Evolutionary conservation across 805 yeast genomes (phyloP), one percentile per base, ranked within the genome.

Genomic region (Debaryomyces castellii): DNA sequence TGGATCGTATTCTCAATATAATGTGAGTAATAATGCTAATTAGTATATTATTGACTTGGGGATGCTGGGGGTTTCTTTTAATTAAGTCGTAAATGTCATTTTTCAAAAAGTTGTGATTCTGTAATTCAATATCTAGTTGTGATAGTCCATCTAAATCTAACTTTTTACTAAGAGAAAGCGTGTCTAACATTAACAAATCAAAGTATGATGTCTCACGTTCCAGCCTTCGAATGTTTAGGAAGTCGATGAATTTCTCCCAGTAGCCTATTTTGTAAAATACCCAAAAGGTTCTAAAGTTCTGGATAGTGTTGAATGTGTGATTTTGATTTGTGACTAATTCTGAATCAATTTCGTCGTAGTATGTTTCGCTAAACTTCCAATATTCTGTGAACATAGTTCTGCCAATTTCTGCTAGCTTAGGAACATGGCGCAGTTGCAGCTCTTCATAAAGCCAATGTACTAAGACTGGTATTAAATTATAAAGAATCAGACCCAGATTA

Each of bases 361-460:
- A 50, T 5, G 35, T 34, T 4, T 43, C 38, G 27, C 44, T 51
- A 35, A 50, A 52, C 8, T 40, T 30, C 71, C 70, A 66, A 44
- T 40, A 66, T 41, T 59, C 63, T 18, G 43, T 35, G 39, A 60
- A 62, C 17, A 67, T 41, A 5, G 48, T 41, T 12, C 42, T 49
- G 46, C 48, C 50, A 17, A 58, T 34, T 12, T 51, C 36, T 25
- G 41, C 35, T 14, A 46, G 43, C 3, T 25, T 34, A 10, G 30
- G 12, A 20, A 24, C 35, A 9, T 32, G 25, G 0, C 39, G 24
- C 3, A 34, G 30, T 4, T 39, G 16, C 53, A 47, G 55, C 44
- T 62, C 62, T 38, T 67, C 73, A 23, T 53, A 46, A 16, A 69
- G 57, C 76, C 75, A 71, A 39, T 71, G 74, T 1, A 69, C 51